These are phyloP conservation scores for Fusarium nodosum DNA, from an alignment of 2,329 filamentous ascomycete species.

Conservation along the genomic window DNA sequence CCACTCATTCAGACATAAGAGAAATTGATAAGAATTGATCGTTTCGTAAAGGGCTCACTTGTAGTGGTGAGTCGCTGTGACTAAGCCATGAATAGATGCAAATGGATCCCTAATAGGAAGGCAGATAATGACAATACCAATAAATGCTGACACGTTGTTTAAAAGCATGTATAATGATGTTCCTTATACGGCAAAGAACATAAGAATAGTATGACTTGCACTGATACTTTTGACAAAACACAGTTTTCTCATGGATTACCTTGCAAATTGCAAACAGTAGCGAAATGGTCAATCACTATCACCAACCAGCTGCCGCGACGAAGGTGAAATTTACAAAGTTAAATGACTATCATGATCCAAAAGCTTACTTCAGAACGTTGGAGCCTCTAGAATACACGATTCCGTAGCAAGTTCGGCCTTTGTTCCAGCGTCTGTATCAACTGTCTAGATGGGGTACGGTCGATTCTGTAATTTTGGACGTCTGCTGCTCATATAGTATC, in stretches of 20 bases:
- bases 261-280: too few relatives aligned
- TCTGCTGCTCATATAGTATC: constrained; percentile 4
- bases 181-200: accelerated
- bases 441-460: accelerated
- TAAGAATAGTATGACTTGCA: not conserved
- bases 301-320: not conserved
- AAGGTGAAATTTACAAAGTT: not conserved
- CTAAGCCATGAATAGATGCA: too few relatives aligned
- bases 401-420: not conserved
- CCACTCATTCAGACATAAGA: too few relatives aligned
- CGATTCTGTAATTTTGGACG: not conserved
- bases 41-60: too few relatives aligned
- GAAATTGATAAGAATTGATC: too few relatives aligned
- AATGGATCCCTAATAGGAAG: too few relatives aligned
- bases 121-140: too few relatives aligned
- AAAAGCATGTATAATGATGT: too few relatives aligned
- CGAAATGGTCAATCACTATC: accelerated
- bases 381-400: not conserved
- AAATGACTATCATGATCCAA: not conserved
- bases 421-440: not conserved
- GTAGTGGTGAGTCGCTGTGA: too few relatives aligned
- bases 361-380: not conserved
- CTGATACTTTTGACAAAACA: too few relatives aligned
- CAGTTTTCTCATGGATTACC: not conserved
- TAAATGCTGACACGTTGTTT: too few relatives aligned